Conservation (phyloP, 495 filamentous ascomycete genomes). For the Recurvomyces mirabilis region DNA sequence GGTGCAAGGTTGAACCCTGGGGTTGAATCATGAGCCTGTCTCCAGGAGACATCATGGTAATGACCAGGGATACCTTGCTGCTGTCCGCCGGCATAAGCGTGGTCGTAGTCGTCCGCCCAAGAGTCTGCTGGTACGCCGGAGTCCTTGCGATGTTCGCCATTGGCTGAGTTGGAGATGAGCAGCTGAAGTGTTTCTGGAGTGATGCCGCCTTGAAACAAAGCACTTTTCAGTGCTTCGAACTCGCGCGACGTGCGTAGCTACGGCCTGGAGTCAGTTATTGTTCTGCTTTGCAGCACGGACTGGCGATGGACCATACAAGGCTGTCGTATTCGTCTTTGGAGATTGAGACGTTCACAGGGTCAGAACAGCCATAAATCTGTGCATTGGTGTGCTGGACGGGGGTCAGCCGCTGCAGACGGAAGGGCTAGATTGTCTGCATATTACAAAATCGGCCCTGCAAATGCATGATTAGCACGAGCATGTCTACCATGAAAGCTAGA, state of each 20-base stretch:
- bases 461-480: slow-evolving; percentile 2
- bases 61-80: no score
- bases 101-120: not conserved
- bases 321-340: slow-evolving; percentile 44
- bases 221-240: slow-evolving; percentile 47
- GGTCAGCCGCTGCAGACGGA: not conserved
- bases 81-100: no score
- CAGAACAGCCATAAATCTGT: slow-evolving; percentile 26
- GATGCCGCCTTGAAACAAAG: slow-evolving; percentile 53
- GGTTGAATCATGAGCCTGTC: not conserved
- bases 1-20: slow-evolving; percentile 2
- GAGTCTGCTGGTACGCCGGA: not conserved
- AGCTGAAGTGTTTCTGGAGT: slow-evolving; percentile 48
- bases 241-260: slow-evolving; percentile 39
- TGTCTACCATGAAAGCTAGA: no score
- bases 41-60: not conserved
- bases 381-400: slow-evolving; percentile 34
- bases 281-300: not conserved
- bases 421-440: not conserved
- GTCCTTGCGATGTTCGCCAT: slow-evolving; percentile 10
- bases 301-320: slow-evolving; percentile 35
- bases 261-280: not conserved
- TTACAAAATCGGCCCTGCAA: slow-evolving; percentile 34
- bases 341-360: slow-evolving; percentile 39
- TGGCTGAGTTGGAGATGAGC: slow-evolving; percentile 8